These are phyloP conservation scores for Trichaptum fuscoviolaceum DNA, from an alignment of 768 basidiomycete species.

Conservation along the genomic window DNA sequence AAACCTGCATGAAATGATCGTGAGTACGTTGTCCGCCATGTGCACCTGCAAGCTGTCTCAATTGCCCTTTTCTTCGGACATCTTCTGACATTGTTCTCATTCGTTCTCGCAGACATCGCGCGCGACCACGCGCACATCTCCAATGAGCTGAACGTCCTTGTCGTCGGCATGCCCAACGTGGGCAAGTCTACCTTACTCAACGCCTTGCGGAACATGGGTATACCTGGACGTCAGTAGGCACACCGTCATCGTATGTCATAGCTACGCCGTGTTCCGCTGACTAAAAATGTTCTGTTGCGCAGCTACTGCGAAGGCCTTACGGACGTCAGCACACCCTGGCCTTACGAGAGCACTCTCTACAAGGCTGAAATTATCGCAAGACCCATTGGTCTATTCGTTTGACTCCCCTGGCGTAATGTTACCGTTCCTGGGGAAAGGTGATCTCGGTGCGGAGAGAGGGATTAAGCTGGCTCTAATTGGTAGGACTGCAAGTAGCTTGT, in stretches of 20 bases:
- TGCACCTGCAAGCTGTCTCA: slow-evolving; percentile 4
- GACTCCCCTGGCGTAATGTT: slow-evolving; percentile 98
- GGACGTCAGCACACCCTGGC: slow-evolving; percentile 86
- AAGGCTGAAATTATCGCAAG: slow-evolving; percentile 74
- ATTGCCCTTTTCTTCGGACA: slow-evolving; percentile 5
- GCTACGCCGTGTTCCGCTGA: background rate
- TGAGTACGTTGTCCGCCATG: slow-evolving; percentile 51
- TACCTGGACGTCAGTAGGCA: slow-evolving; percentile 68
- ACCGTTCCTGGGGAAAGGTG: slow-evolving; percentile 85
- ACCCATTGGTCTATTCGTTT: slow-evolving; percentile 85
- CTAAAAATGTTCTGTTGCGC: slow-evolving; percentile 6
- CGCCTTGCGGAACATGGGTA: slow-evolving; percentile 80
- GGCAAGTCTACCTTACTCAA: slow-evolving; percentile 96
- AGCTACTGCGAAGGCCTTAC: slow-evolving; percentile 85
- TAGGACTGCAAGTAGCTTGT: slow-evolving; percentile 34
- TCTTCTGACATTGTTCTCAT: slow-evolving; percentile 4
- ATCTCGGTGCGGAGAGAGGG: slow-evolving; percentile 83
- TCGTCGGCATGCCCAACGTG: slow-evolving; percentile 98
- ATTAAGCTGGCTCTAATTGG: slow-evolving; percentile 92
- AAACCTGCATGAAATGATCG: slow-evolving; percentile 57
- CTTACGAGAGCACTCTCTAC: slow-evolving; percentile 87
- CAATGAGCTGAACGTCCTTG: slow-evolving; percentile 80
- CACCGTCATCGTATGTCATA: slow-evolving; percentile 4
- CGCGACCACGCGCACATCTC: slow-evolving; percentile 56
- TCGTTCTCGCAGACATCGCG: slow-evolving; percentile 52